Conservation (phyloP, 2,329 filamentous ascomycete genomes). For the Achaetomium macrosporum region DNA sequence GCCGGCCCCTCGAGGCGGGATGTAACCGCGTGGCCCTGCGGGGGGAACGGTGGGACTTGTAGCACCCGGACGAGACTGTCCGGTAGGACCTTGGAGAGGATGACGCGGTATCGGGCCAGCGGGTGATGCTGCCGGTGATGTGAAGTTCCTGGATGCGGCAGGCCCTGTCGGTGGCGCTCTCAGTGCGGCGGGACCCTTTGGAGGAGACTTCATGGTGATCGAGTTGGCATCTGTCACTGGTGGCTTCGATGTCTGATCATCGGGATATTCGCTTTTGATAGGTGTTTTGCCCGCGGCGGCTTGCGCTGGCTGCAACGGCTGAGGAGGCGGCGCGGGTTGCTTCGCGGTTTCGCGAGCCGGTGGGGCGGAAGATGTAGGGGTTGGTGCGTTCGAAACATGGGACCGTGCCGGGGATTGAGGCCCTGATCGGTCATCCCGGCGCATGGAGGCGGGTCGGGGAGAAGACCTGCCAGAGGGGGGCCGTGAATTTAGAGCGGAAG, state of each 20-base stretch:
- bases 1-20: conserved; percentile 40
- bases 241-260: conserved; percentile 16
- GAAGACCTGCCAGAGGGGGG: conserved; percentile 47
- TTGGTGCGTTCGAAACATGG: conserved; percentile 22
- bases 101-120: conserved; percentile 27
- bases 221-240: conserved; percentile 24
- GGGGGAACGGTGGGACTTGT: conserved; percentile 46
- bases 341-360: conserved; percentile 15
- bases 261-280: no score
- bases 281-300: neutral
- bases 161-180: conserved; percentile 46
- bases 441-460: conserved; percentile 43
- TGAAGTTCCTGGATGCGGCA: conserved; percentile 34
- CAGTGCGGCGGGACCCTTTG: conserved; percentile 49
- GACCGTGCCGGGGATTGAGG: conserved; percentile 38
- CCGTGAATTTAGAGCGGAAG: conserved; percentile 46
- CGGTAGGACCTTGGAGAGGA: conserved; percentile 31
- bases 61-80: conserved; percentile 33
- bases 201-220: conserved; percentile 41
- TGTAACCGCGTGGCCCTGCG: conserved; percentile 50
- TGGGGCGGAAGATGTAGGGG: conserved; percentile 9
- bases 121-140: conserved; percentile 29
- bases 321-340: conserved; percentile 12
- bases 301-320: conserved; percentile 5
- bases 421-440: conserved; percentile 43